Conservation (phyloP, 2,329 filamentous ascomycete genomes). For the Ophiostoma montium region DNA sequence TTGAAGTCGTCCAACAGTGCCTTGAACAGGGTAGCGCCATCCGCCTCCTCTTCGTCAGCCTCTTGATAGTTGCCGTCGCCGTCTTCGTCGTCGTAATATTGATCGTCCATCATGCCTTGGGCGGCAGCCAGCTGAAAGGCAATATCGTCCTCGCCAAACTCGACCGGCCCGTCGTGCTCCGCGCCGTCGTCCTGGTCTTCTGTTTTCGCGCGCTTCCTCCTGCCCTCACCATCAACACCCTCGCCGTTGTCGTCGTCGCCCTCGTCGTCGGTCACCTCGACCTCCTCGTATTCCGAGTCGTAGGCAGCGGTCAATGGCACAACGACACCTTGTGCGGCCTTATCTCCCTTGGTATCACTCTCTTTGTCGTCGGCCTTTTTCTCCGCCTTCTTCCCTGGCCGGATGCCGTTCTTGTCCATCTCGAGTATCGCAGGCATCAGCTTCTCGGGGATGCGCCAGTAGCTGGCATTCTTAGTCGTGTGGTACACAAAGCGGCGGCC, state of each 20-base stretch:
- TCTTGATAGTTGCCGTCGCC: conserved; percentile 60
- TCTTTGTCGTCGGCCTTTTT: not conserved
- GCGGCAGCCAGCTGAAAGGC: conserved; percentile 76
- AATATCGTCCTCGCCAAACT: conserved; percentile 91
- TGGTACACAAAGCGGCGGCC: conserved; percentile 87
- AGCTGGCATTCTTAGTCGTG: conserved; percentile 69
- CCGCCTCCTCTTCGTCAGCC: conserved; percentile 41
- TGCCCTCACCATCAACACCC: conserved; percentile 35
- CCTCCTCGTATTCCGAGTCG: conserved; percentile 64
- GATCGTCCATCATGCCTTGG: conserved; percentile 51
- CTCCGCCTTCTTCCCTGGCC: not conserved
- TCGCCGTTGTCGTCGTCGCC: conserved; percentile 35
- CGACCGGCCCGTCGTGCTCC: conserved; percentile 37
- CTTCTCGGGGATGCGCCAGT: conserved; percentile 87
- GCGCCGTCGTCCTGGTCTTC: conserved; percentile 27
- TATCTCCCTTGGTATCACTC: not conserved
- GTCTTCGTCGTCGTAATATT: conserved; percentile 72
- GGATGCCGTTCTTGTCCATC: conserved; percentile 58
- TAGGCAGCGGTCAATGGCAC: conserved; percentile 27
- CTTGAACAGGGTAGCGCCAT: conserved; percentile 65
- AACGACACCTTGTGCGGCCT: not conserved
- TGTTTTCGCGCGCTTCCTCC: conserved; percentile 27
- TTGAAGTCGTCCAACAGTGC: conserved; percentile 71
- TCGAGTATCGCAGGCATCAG: conserved; percentile 64
- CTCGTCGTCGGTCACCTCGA: conserved; percentile 50